A percentile compares a stretch with the other conserved stretches of the same genome.
These are phyloP conservation scores for Wickerhamomyces sydowiorum DNA, from an alignment of 805 yeast species.

Conservation along the genomic window DNA sequence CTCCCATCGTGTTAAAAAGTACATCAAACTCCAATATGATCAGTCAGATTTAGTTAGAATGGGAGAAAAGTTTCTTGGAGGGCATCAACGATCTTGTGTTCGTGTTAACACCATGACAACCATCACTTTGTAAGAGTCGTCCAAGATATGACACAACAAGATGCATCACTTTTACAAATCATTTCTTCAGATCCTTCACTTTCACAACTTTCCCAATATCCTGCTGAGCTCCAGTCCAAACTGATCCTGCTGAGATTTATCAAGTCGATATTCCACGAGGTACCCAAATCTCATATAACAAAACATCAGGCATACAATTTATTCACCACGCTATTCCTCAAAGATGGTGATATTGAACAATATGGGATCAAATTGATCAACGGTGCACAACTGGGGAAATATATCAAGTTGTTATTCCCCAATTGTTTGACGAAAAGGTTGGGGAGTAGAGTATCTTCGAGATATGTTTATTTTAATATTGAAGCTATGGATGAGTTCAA, in stretches of 20 bases:
- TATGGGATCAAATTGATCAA: constrained; percentile 41
- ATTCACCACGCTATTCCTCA: background rate
- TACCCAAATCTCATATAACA: background rate
- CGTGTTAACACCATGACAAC: background rate
- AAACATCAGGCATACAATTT: background rate
- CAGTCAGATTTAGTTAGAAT: too few relatives aligned
- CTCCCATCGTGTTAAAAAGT: constrained; percentile 10
- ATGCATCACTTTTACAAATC: background rate
- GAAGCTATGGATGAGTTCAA: constrained; percentile 17
- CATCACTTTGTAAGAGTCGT: too few relatives aligned
- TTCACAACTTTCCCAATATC: background rate
- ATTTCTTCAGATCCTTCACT: background rate
- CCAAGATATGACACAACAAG: too few relatives aligned
- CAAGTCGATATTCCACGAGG: background rate
- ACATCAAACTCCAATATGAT: constrained; percentile 8
- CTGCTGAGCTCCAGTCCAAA: background rate
- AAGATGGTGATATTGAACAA: background rate
- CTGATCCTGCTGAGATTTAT: background rate
- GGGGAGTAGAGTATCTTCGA: constrained; percentile 78
- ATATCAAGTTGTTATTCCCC: constrained; percentile 62
- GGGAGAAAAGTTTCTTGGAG: too few relatives aligned
- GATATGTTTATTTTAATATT: constrained; percentile 82
- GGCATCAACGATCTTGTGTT: too few relatives aligned
- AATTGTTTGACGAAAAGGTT: constrained; percentile 66
- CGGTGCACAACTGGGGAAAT: constrained; percentile 76